A percentile compares a stretch with the other conserved stretches of the same genome.
Conservation (phyloP, 1,284 basidiomycete species). For the Trichosporon sp. region DNA sequence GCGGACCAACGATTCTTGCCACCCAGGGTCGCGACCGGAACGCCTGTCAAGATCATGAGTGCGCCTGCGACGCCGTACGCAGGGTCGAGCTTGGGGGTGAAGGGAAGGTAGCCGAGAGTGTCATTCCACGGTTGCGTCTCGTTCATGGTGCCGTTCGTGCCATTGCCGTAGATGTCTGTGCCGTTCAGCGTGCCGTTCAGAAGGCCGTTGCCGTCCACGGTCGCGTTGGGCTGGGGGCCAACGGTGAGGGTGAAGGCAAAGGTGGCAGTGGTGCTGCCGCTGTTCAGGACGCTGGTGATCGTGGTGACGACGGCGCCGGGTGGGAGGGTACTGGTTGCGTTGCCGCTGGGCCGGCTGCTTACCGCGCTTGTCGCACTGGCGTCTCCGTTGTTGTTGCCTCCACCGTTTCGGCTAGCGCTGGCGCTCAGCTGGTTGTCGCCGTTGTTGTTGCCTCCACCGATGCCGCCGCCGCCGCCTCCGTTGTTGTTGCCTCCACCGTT, state of each 20-base stretch:
- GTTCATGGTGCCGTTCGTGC: slow-evolving; percentile 23
- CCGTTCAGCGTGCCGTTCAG: slow-evolving; percentile 19
- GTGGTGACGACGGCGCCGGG: slow-evolving; percentile 23
- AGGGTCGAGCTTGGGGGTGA: slow-evolving; percentile 71
- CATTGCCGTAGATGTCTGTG: slow-evolving; percentile 29
- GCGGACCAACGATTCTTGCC: slow-evolving; percentile 96
- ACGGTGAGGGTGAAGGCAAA: slow-evolving; percentile 40
- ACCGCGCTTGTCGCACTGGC: slow-evolving; percentile 5
- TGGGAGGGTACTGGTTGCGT: not conserved
- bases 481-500: not conserved
- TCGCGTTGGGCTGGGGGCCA: slow-evolving; percentile 12
- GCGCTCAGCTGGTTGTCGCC: not conserved
- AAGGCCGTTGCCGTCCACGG: slow-evolving; percentile 6
- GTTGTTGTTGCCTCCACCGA: slow-evolving; percentile 4
- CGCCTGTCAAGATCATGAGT: slow-evolving; percentile 79
- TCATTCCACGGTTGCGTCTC: slow-evolving; percentile 37
- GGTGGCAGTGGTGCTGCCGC: slow-evolving; percentile 26
- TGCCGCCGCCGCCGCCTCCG: not conserved
- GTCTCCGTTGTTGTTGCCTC: slow-evolving; percentile 4
- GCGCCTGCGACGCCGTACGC: slow-evolving; percentile 85
- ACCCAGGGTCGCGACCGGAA: slow-evolving; percentile 83
- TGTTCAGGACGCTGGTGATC: slow-evolving; percentile 33
- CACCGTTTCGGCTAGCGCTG: not conserved
- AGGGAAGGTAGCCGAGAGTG: slow-evolving; percentile 42
- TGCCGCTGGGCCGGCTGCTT: not conserved